Evolutionary conservation across 176 grass and related monocot genomes (phyloP).

Genomic region (Cenchrus fungigraminus): DNA sequence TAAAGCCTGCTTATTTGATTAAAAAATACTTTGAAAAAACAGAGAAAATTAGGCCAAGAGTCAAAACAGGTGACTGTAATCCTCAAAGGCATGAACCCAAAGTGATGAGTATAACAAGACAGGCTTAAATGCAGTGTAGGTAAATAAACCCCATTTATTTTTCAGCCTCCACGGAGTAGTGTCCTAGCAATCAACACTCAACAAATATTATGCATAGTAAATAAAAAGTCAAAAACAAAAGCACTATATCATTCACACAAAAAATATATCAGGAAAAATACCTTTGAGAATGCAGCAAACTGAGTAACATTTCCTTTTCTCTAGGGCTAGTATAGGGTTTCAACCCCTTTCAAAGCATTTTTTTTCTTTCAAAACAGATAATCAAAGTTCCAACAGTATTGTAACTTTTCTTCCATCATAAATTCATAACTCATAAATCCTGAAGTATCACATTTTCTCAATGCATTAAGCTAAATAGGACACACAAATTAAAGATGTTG

Average conservation of each 20-base stretch:
- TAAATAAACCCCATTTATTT: neutral
- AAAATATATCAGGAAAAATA: neutral
- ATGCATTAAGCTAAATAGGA: neutral
- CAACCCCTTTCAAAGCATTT: neutral
- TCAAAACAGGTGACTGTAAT: no score
- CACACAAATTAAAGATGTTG: neutral
- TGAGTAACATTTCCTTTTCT: neutral
- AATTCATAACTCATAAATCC: no score
- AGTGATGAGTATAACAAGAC: neutral
- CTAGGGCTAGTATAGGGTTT: neutral
- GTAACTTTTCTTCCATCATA: neutral
- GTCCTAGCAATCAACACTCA: neutral
- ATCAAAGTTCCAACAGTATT: neutral
- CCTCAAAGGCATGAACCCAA: no score
- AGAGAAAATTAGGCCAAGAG: no score
- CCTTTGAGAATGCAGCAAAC: neutral
- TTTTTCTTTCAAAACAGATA: neutral
- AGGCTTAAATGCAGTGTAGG: neutral
- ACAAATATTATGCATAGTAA: neutral
- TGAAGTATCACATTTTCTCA: neutral
- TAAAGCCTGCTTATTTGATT: no score
- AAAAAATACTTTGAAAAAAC: no score
- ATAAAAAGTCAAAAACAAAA: neutral
- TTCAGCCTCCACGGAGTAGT: neutral
- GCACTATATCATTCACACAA: neutral